These are phyloP conservation scores for Sclerotinia sclerotiorum DNA, from an alignment of 2,329 filamentous ascomycete genomes.

Conservation along the genomic window DNA sequence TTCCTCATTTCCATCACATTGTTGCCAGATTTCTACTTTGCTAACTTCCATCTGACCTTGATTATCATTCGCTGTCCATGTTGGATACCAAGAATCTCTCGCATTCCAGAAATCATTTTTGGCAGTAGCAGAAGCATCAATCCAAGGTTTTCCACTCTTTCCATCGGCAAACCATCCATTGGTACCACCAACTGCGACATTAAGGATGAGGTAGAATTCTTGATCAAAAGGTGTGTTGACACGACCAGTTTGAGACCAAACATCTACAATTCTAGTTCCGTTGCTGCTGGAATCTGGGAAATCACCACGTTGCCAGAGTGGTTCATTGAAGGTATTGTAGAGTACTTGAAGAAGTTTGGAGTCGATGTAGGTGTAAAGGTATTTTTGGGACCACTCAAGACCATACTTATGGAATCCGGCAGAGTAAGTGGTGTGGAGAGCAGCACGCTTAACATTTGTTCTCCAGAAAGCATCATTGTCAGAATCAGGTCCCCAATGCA, in stretches of 20 bases:
- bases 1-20: slow-evolving; percentile 60
- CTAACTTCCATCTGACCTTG: slow-evolving; percentile 66
- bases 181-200: slow-evolving; percentile 72
- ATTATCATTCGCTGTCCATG: slow-evolving; percentile 58
- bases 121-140: slow-evolving; percentile 65
- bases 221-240: slow-evolving; percentile 72
- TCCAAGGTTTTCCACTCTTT: slow-evolving; percentile 72
- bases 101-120: slow-evolving; percentile 76
- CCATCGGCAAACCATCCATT: slow-evolving; percentile 85
- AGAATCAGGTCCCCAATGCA: slow-evolving; percentile 78
- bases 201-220: slow-evolving; percentile 73
- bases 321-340: slow-evolving; percentile 70
- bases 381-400: slow-evolving; percentile 84
- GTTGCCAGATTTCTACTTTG: slow-evolving; percentile 69
- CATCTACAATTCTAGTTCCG: slow-evolving; percentile 62
- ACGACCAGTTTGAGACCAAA: slow-evolving; percentile 62
- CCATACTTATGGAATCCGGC: slow-evolving; percentile 73
- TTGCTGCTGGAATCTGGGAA: slow-evolving; percentile 66
- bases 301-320: slow-evolving; percentile 66
- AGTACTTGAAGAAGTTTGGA: slow-evolving; percentile 75
- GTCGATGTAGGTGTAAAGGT: slow-evolving; percentile 85
- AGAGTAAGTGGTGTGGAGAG: slow-evolving; percentile 73
- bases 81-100: slow-evolving; percentile 64
- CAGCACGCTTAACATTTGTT: slow-evolving; percentile 74
- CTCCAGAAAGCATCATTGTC: slow-evolving; percentile 79